These are phyloP conservation scores for Coemansia sp. DNA, from an alignment of 192 early-diverging fungal genomes.

Conservation along the genomic window DNA sequence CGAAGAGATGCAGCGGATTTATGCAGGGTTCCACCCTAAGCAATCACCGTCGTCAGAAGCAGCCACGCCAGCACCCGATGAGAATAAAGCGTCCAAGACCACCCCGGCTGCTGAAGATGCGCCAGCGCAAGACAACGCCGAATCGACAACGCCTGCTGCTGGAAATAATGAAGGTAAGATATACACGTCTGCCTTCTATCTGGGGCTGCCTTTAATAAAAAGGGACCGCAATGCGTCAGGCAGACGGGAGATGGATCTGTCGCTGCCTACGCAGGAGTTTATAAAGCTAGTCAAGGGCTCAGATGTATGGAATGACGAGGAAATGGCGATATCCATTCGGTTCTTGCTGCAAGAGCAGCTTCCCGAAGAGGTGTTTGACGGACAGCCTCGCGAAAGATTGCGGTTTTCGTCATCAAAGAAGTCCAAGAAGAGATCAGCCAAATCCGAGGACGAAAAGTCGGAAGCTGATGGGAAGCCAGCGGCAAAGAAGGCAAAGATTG, in stretches of 20 bases:
- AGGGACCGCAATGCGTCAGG: conserved; percentile 53
- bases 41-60: not conserved
- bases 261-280: conserved; percentile 82
- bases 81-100: not conserved
- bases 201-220: conserved; percentile 73
- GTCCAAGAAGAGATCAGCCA: conserved; percentile 5
- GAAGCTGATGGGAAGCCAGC: not conserved
- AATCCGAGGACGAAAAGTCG: not conserved
- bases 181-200: conserved; percentile 80
- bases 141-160: not conserved
- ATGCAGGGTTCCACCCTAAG: conserved; percentile 56
- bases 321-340: conserved; percentile 38
- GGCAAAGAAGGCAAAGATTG: conserved; percentile 28
- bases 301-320: conserved; percentile 29
- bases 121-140: not conserved
- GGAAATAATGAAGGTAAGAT: conserved; percentile 12
- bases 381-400: conserved; percentile 26
- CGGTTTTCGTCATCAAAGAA: conserved; percentile 9
- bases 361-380: conserved; percentile 45
- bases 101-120: not conserved
- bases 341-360: conserved; percentile 43
- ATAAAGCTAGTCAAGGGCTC: conserved; percentile 67
- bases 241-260: conserved; percentile 71
- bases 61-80: conserved; percentile 1
- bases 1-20: conserved; percentile 64